Evolutionary conservation across 495 filamentous ascomycete species (phyloP).

Genomic region (Penicillium waksmanii): DNA sequence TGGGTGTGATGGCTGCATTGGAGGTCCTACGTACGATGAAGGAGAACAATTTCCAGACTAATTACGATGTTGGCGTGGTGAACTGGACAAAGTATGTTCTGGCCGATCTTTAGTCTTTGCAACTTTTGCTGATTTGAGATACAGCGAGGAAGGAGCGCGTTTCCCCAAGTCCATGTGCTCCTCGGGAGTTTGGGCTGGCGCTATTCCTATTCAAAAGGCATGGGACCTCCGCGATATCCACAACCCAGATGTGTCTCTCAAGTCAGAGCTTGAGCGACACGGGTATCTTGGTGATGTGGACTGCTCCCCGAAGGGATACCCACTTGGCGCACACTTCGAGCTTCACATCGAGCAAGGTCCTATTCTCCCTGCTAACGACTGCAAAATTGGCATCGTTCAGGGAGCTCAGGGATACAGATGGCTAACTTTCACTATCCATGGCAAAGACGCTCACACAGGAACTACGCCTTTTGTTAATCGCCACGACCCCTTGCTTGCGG

Average conservation of each 20-base stretch:
- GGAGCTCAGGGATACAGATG: constrained; percentile 67
- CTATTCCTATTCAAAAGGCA: constrained; percentile 61
- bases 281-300: constrained; percentile 62
- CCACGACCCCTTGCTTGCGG: constrained; percentile 64
- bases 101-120: background rate
- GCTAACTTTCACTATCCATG: constrained; percentile 62
- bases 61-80: constrained; percentile 66
- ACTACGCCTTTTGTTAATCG: constrained; percentile 63
- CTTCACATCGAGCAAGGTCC: constrained; percentile 82
- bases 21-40: constrained; percentile 69
- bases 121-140: constrained; percentile 24
- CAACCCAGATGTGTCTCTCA: constrained; percentile 54
- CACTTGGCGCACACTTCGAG: constrained; percentile 75
- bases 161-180: constrained; percentile 77
- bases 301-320: constrained; percentile 26
- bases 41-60: constrained; percentile 64
- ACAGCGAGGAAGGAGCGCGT: constrained; percentile 71
- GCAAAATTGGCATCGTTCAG: constrained; percentile 67
- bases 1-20: constrained; percentile 69
- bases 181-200: constrained; percentile 74
- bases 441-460: constrained; percentile 71
- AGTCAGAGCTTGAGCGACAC: constrained; percentile 63
- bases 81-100: constrained; percentile 70
- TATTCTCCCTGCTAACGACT: constrained; percentile 58
- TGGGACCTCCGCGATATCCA: constrained; percentile 58